Conservation (phyloP, 805 yeast species). For the Ogataea dorogensis region DNA sequence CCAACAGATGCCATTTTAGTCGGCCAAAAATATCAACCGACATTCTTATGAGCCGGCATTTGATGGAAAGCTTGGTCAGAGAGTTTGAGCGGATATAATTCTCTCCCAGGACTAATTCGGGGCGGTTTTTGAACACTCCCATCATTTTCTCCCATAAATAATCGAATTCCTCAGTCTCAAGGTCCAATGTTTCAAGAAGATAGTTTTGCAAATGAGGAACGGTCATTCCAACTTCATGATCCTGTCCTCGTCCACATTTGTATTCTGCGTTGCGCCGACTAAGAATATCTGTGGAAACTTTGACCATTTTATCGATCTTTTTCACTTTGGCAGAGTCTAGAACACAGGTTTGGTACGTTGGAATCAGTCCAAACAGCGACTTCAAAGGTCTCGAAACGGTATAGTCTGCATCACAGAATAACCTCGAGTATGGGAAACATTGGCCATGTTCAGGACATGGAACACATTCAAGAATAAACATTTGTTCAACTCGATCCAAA, state of each 20-base stretch:
- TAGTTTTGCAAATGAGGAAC: constrained; percentile 61
- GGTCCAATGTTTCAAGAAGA: constrained; percentile 51
- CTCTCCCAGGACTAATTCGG: constrained; percentile 21
- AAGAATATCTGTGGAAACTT: constrained; percentile 62
- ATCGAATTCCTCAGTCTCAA: constrained; percentile 22
- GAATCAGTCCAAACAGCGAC: constrained; percentile 55
- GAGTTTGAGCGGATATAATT: constrained; percentile 29
- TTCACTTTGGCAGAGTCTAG: constrained; percentile 76
- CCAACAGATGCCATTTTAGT: constrained; percentile 25
- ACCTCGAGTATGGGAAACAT: constrained; percentile 61
- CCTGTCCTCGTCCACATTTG: constrained; percentile 34
- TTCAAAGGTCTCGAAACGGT: constrained; percentile 52
- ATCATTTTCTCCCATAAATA: constrained; percentile 29
- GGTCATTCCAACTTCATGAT: constrained; percentile 39
- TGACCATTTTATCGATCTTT: constrained; percentile 63
- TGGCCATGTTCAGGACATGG: constrained; percentile 82
- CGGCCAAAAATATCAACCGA: constrained; percentile 23
- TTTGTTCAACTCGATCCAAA: constrained; percentile 40
- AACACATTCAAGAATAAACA: constrained; percentile 63
- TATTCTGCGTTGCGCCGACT: constrained; percentile 68
- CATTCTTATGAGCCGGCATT: constrained; percentile 28
- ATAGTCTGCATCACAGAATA: constrained; percentile 75
- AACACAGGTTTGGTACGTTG: constrained; percentile 64
- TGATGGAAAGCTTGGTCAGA: constrained; percentile 27
- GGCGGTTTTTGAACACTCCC: constrained; percentile 13